Percentiles rank a stretch among this genome's conserved stretches.
Evolutionary conservation across 805 yeast genomes (phyloP).

Genomic region (Metschnikowia similis): DNA sequence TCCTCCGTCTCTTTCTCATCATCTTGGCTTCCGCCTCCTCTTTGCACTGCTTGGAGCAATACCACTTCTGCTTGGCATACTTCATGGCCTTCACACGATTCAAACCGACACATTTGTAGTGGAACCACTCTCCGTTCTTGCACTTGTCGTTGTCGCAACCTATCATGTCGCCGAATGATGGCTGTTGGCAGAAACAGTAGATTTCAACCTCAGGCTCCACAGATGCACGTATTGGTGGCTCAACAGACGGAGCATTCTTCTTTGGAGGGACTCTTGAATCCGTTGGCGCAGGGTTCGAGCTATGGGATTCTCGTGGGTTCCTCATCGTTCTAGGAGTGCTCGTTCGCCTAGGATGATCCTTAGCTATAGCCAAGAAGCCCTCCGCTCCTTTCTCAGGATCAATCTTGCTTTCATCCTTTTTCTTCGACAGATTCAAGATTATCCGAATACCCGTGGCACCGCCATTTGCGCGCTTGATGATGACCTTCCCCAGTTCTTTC

Average conservation of each 20-base stretch:
- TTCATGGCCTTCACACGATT: conserved; percentile 36
- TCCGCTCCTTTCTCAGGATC: conserved; percentile 1
- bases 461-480: conserved; percentile 11
- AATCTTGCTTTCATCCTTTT: not conserved
- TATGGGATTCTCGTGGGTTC: not conserved
- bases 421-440: conserved; percentile 11
- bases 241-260: not conserved
- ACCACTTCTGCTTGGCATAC: conserved; percentile 35
- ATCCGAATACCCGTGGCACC: conserved; percentile 13
- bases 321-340: not conserved
- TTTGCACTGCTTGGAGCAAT: conserved; percentile 34
- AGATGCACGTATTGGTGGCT: not conserved
- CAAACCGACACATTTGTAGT: conserved; percentile 42
- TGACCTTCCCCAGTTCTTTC: conserved; percentile 12
- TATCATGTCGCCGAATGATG: conserved; percentile 28
- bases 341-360: not conserved
- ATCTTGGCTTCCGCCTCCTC: conserved; percentile 5
- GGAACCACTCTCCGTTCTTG: conserved; percentile 45
- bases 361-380: not conserved
- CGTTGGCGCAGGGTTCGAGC: not conserved
- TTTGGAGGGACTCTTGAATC: not conserved
- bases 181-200: conserved; percentile 26
- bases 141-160: conserved; percentile 31
- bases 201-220: conserved; percentile 8
- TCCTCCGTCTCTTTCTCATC: conserved; percentile 4